Percentiles rank a stretch among this genome's conserved stretches.
phyloP scores from a whole-genome alignment of 768 basidiomycete genomes.

The Dioszegia aurantiaca region DNA sequence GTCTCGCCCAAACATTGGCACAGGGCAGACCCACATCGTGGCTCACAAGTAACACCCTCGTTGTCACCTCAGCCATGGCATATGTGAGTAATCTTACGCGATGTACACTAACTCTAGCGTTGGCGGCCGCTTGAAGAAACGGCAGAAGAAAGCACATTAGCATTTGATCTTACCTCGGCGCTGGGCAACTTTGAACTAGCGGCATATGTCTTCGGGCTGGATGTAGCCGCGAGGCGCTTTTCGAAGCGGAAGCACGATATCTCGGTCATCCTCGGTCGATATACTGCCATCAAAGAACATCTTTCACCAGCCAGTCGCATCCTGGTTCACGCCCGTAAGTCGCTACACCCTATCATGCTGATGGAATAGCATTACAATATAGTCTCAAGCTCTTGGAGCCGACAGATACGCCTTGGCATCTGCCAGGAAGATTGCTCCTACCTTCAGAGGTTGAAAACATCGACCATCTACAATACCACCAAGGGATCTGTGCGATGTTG shows the following conservation, averaged over 20 bases:
- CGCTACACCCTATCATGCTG: not conserved
- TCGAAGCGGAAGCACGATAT: constrained; percentile 10
- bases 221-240: constrained; percentile 19
- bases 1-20: constrained; percentile 3
- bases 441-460: constrained; percentile 4
- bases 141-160: not conserved
- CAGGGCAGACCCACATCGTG: constrained; percentile 13
- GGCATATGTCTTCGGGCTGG: constrained; percentile 20
- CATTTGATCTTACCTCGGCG: constrained; percentile 13
- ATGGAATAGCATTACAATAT: constrained; percentile 12
- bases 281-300: constrained; percentile 7
- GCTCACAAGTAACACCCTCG: constrained; percentile 10
- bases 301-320: constrained; percentile 1
- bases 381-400: not conserved
- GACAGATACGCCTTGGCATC: constrained; percentile 8
- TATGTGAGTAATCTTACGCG: constrained; percentile 13
- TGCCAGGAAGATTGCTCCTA: constrained; percentile 10
- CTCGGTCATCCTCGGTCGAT: not conserved
- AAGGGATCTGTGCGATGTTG: constrained; percentile 5
- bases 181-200: constrained; percentile 26
- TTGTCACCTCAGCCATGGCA: constrained; percentile 8
- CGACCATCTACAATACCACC: constrained; percentile 10
- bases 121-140: constrained; percentile 18
- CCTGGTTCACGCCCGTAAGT: constrained; percentile 20
- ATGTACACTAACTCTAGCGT: constrained; percentile 9